Evolutionary conservation across 2,329 filamentous ascomycete genomes (phyloP).

Genomic region (Xylaria sp.): DNA sequence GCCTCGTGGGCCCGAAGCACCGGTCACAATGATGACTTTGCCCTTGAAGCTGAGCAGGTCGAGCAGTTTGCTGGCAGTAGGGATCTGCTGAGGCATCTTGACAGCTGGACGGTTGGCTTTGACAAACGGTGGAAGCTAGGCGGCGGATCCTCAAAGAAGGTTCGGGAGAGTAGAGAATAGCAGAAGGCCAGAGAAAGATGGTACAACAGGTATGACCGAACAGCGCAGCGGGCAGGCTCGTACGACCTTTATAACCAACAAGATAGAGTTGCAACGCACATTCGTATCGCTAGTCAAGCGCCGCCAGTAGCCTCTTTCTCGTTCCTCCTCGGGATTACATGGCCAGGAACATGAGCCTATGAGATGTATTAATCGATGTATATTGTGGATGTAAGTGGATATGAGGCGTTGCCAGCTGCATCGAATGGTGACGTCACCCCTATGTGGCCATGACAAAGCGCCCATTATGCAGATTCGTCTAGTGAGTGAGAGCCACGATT

Average conservation of each 20-base stretch:
- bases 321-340: slow-evolving; percentile 12
- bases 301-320: neutral
- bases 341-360: neutral
- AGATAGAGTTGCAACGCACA: neutral
- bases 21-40: slow-evolving; percentile 73
- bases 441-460: slow-evolving; percentile 25
- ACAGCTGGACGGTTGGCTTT: neutral
- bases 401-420: slow-evolving; percentile 6
- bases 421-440: slow-evolving; percentile 28
- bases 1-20: slow-evolving; percentile 71
- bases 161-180: neutral
- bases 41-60: slow-evolving; percentile 76
- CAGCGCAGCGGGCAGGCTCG: neutral
- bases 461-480: neutral
- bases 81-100: slow-evolving; percentile 63
- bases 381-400: slow-evolving; percentile 28
- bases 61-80: slow-evolving; percentile 61
- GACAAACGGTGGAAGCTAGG: neutral
- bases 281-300: neutral
- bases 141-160: neutral
- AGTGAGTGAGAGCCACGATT: too few relatives aligned
- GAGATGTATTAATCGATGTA: slow-evolving; percentile 32
- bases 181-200: neutral
- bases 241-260: slow-evolving; percentile 18
- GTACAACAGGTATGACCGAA: neutral